These are phyloP conservation scores for Leucocoprinus sp. DNA, from an alignment of 768 basidiomycete genomes.

Conservation along the genomic window DNA sequence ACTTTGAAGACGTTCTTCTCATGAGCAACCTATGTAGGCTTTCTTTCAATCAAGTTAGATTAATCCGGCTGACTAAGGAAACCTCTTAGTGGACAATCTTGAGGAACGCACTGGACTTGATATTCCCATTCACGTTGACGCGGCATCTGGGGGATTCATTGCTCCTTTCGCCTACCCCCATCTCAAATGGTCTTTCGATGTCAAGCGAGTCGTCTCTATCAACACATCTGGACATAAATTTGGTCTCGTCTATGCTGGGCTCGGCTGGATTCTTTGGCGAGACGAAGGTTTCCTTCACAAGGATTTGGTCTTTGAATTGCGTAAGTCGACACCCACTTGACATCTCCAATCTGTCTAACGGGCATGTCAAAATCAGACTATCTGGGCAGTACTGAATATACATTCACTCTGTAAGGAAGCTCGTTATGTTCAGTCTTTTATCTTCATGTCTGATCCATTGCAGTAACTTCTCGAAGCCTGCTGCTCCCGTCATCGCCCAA, in stretches of 20 bases:
- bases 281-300: conserved; percentile 50
- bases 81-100: conserved; percentile 39
- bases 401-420: conserved; percentile 38
- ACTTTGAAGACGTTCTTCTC: conserved; percentile 51
- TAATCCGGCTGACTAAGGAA: background rate
- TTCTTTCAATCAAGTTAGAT: background rate
- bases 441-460: background rate
- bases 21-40: conserved; percentile 40
- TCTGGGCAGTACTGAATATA: conserved; percentile 51
- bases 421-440: background rate
- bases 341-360: conserved; percentile 1
- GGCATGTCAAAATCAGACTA: conserved; percentile 28
- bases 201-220: conserved; percentile 46
- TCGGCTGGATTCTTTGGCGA: conserved; percentile 60
- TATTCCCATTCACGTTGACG: conserved; percentile 64
- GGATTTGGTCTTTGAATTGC: conserved; percentile 58
- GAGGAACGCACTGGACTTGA: conserved; percentile 45
- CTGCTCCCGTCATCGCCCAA: conserved; percentile 48
- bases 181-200: conserved; percentile 50
- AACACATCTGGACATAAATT: conserved; percentile 56
- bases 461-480: conserved; percentile 51
- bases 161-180: conserved; percentile 55
- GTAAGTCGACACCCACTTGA: conserved; percentile 20
- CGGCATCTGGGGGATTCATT: conserved; percentile 54
- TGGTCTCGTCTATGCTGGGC: conserved; percentile 41